phyloP scores from a whole-genome alignment of 352 stramenopile species.

The Phytophthora sojae region DNA sequence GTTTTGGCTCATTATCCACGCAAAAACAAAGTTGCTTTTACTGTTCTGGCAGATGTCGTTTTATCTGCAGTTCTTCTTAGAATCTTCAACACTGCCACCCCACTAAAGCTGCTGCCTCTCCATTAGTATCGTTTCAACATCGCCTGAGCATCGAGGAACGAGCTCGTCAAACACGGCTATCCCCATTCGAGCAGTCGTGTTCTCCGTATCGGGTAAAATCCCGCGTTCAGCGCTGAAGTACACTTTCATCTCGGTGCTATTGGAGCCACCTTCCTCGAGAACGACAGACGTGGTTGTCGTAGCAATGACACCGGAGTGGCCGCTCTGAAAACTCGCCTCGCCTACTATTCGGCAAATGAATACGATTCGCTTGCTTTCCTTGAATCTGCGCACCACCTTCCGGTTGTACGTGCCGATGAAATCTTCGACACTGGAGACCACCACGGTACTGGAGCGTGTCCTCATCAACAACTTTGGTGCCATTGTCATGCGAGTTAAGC shows the following conservation, averaged over 20 bases:
- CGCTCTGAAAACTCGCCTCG: too few relatives aligned
- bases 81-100: too few relatives aligned
- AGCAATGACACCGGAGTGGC: too few relatives aligned
- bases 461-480: neutral
- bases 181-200: constrained; percentile 3
- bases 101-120: neutral
- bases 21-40: constrained; percentile 1
- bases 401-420: neutral
- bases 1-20: constrained; percentile 36
- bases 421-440: neutral
- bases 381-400: constrained; percentile 16
- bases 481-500: neutral
- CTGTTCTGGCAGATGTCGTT: neutral
- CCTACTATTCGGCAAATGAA: neutral
- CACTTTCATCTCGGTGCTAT: constrained; percentile 8
- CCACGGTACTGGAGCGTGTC: neutral
- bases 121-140: constrained; percentile 5
- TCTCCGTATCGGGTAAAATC: neutral
- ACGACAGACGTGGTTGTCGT: too few relatives aligned
- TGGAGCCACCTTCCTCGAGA: neutral
- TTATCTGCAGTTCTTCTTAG: too few relatives aligned
- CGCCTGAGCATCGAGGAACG: neutral
- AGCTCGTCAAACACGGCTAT: constrained; percentile 15
- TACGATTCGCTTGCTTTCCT: neutral
- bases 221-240: constrained; percentile 13